Evolutionary conservation across 179 eudicot species (phyloP), one percentile per base, ranked within the genome.

Genomic region (Amaranthus tricolor): DNA sequence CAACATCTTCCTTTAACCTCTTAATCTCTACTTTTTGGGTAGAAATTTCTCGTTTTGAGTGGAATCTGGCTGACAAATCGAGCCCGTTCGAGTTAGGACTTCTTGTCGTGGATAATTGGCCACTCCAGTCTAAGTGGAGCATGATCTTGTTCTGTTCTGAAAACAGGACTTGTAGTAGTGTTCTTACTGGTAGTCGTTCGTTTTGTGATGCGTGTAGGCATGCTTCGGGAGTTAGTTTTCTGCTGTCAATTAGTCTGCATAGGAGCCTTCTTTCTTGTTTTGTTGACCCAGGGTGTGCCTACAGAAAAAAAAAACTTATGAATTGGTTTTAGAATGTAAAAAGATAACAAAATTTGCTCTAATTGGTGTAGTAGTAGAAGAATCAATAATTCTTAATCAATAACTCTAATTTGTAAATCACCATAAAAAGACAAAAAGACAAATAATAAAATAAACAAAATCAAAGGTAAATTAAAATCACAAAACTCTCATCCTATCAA

Each of bases 211-310:
- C 98, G 55, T 92, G 98, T 9, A 85, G 79, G 10, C 91, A 75
- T 66, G 97, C 98, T 73, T 94, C 98, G 6, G 88, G 80, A 0
- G 98, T 84, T 14, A 94, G 93, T 82, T 94, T 94, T 14, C 88
- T 82, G n/a, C 81, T 75, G 83, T 94, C 94, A 17, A 94, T 88
- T 51, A 89, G 59, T 65, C 78, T 75, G 64, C 94, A 89, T 0
- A 94, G 81, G 11, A 65, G 82, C 77, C 87, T 94, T 49, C 89
- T 84, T 62, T 89, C 97, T 83, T 88, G 85, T 82, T 92, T 94
- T 57, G 94, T 75, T 9, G 85, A 62, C 6, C 84, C 82, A 44
- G 84, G 83, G 82, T 94, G 98, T 60, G 87, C 91, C 98, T 94
- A 24, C 15, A 65, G 13, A 52, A 11, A 11, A 62, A 6, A 58